Percentiles rank a stretch among this genome's conserved stretches.
These are phyloP conservation scores for Xylaria sp. DNA, from an alignment of 2,329 filamentous ascomycete species.

Conservation along the genomic window DNA sequence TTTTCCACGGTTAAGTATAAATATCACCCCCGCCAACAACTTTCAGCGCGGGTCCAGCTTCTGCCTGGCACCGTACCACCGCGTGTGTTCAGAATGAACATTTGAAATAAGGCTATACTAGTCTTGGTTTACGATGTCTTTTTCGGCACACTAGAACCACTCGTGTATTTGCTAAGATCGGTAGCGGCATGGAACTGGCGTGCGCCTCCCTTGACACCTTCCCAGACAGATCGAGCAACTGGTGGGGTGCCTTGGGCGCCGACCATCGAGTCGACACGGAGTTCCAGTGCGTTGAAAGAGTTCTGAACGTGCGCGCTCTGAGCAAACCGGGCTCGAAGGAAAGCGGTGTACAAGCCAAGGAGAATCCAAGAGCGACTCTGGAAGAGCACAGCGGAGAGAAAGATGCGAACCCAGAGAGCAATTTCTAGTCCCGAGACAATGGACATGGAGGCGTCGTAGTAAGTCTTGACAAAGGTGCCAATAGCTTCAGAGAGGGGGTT, in stretches of 20 bases:
- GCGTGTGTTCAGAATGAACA: constrained; percentile 38
- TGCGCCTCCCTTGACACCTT: constrained; percentile 76
- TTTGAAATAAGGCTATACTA: constrained; percentile 19
- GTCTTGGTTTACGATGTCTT: constrained; percentile 65
- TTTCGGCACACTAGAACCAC: constrained; percentile 69
- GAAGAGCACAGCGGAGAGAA: constrained; percentile 86
- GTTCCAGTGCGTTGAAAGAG: constrained; percentile 77
- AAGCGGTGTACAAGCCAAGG: constrained; percentile 84
- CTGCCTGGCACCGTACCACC: constrained; percentile 40
- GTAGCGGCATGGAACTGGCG: constrained; percentile 83
- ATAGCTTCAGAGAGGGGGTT: constrained; percentile 82
- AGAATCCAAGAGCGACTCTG: constrained; percentile 91
- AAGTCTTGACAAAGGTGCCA: constrained; percentile 94
- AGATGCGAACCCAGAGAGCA: constrained; percentile 82
- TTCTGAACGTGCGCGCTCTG: constrained; percentile 95
- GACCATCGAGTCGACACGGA: constrained; percentile 82
- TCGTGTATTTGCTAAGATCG: constrained; percentile 78
- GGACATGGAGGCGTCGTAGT: constrained; percentile 97
- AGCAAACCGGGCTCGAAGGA: constrained; percentile 88
- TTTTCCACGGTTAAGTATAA: constrained; percentile 12
- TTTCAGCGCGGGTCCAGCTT: constrained; percentile 15
- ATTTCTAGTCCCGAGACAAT: constrained; percentile 92
- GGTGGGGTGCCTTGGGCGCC: constrained; percentile 90
- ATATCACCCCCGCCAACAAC: background rate
- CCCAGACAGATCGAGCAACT: constrained; percentile 81